Conservation (phyloP, 2,329 filamentous ascomycete species). For the Massarina eburnea region DNA sequence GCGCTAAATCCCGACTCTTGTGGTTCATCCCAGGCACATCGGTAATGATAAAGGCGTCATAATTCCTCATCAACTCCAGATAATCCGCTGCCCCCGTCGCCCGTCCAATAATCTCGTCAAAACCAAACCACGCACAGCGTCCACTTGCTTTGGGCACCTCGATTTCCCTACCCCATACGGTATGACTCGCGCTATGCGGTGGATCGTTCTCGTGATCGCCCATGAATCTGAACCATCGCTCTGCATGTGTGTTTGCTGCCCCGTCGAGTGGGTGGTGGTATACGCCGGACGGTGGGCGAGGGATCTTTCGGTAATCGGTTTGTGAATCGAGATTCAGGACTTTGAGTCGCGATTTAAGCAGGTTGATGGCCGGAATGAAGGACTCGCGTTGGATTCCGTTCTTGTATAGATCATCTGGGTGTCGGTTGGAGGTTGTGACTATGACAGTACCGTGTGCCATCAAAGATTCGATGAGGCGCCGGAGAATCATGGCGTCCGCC, state of each 20-base stretch:
- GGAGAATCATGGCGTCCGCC: slow-evolving; percentile 95
- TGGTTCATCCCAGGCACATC: slow-evolving; percentile 91
- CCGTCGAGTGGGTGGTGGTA: slow-evolving; percentile 87
- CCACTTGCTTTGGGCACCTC: slow-evolving; percentile 85
- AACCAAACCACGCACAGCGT: slow-evolving; percentile 85
- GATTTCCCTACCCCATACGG: slow-evolving; percentile 91
- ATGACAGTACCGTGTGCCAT: slow-evolving; percentile 98
- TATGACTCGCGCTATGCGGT: slow-evolving; percentile 76
- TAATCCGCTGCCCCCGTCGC: slow-evolving; percentile 95
- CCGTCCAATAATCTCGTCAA: slow-evolving; percentile 84
- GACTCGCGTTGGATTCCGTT: slow-evolving; percentile 96
- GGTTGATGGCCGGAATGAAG: slow-evolving; percentile 91
- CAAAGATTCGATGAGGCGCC: slow-evolving; percentile 81
- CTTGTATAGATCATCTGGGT: slow-evolving; percentile 94
- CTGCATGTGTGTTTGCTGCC: slow-evolving; percentile 75
- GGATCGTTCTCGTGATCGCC: slow-evolving; percentile 77
- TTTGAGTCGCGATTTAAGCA: slow-evolving; percentile 79
- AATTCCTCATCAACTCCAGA: slow-evolving; percentile 83
- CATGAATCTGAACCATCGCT: slow-evolving; percentile 95
- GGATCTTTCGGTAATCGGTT: slow-evolving; percentile 97
- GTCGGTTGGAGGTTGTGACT: slow-evolving; percentile 94
- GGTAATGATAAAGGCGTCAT: slow-evolving; percentile 90
- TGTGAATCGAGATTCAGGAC: slow-evolving; percentile 94
- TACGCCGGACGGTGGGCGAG: slow-evolving; percentile 86
- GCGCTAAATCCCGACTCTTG: slow-evolving; percentile 79